A percentile compares a stretch with the other conserved stretches of the same genome.
These are phyloP conservation scores for Lachancea nothofagi DNA, from an alignment of 805 yeast species.

Conservation along the genomic window DNA sequence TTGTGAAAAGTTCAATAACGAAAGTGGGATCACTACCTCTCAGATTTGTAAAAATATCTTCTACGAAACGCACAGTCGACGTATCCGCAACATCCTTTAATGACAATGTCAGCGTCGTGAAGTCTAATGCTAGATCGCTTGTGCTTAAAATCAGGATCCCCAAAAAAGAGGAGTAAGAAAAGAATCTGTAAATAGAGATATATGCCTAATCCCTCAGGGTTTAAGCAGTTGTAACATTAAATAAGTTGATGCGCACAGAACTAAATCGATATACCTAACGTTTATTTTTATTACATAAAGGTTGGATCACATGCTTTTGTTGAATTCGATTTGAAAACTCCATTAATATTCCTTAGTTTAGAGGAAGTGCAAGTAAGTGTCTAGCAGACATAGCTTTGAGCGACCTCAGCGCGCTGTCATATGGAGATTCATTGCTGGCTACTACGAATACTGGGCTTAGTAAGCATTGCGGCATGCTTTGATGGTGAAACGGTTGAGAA, in stretches of 20 bases:
- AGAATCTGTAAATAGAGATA: neutral
- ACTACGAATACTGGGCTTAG: neutral
- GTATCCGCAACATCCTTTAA: conserved; percentile 42
- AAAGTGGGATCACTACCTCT: conserved; percentile 31
- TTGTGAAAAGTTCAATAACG: conserved; percentile 17
- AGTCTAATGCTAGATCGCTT: conserved; percentile 29
- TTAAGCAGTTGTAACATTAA: neutral
- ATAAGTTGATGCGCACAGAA: neutral
- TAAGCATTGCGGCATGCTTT: conserved; percentile 2
- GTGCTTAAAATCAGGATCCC: conserved; percentile 23
- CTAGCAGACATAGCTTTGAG: too few relatives aligned
- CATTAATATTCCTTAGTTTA: too few relatives aligned
- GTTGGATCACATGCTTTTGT: too few relatives aligned
- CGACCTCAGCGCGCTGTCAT: neutral
- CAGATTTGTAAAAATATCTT: conserved; percentile 40
- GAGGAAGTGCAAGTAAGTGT: too few relatives aligned
- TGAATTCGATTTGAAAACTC: too few relatives aligned
- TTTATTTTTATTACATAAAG: too few relatives aligned
- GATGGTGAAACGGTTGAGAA: neutral
- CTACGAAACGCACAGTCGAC: conserved; percentile 33
- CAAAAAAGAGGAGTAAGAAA: conserved; percentile 4
- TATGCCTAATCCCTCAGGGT: neutral
- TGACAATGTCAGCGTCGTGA: conserved; percentile 22
- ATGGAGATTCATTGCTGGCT: conserved; percentile 1
- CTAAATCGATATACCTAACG: neutral